Evolutionary conservation across 2,329 filamentous ascomycete genomes (phyloP).

Genomic region (Paramyrothecium sp.): DNA sequence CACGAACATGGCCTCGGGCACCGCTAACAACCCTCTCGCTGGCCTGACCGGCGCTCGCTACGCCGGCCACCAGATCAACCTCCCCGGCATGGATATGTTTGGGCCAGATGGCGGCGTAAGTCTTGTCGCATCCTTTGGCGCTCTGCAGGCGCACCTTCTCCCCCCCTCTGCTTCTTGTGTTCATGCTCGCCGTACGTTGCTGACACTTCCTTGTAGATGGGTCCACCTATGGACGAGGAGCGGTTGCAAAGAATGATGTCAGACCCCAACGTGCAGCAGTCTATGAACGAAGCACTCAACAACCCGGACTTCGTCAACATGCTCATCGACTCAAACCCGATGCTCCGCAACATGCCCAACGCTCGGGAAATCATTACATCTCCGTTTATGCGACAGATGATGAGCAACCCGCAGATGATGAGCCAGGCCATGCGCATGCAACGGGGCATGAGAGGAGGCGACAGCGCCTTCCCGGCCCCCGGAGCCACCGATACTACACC

Average conservation of each 20-base stretch:
- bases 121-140: conserved; percentile 19
- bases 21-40: conserved; percentile 85
- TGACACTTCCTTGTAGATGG: conserved; percentile 64
- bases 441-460: conserved; percentile 60
- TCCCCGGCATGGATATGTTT: conserved; percentile 86
- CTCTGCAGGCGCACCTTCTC: conserved; percentile 6
- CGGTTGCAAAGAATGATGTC: conserved; percentile 81
- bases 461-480: conserved; percentile 77
- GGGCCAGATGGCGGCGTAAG: conserved; percentile 91
- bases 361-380: conserved; percentile 85
- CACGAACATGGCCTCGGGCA: conserved; percentile 77
- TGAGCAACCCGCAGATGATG: conserved; percentile 86
- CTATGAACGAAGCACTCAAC: conserved; percentile 91
- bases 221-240: conserved; percentile 78
- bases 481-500: conserved; percentile 87
- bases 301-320: conserved; percentile 94
- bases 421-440: conserved; percentile 82
- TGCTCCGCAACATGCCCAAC: conserved; percentile 70
- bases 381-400: conserved; percentile 85
- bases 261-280: conserved; percentile 81
- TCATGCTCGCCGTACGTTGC: conserved; percentile 11
- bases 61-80: conserved; percentile 78
- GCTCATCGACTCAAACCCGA: conserved; percentile 89
- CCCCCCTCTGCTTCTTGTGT: neutral
- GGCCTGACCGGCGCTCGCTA: conserved; percentile 91